These are phyloP conservation scores for Blakeslea trispora DNA, from an alignment of 371 early-diverging fungal genomes.

Conservation along the genomic window DNA sequence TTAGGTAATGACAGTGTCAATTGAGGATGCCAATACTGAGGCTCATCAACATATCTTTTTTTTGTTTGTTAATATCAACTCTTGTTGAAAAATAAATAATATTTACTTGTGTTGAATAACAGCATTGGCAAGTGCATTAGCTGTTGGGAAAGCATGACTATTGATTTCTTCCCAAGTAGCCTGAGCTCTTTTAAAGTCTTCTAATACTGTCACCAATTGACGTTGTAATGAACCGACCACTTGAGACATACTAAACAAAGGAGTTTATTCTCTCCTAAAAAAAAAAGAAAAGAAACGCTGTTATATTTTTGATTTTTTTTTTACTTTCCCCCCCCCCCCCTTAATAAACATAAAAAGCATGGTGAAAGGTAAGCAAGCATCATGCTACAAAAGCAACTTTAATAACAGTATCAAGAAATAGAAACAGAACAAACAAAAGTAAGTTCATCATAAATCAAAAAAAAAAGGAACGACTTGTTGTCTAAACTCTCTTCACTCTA, in stretches of 20 bases:
- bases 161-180: slow-evolving; percentile 45
- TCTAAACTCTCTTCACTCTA: no score
- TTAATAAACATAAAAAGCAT: background rate
- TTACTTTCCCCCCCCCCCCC: no score
- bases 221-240: slow-evolving; percentile 39
- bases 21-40: slow-evolving; percentile 50
- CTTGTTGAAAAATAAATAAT: background rate
- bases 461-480: no score
- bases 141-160: slow-evolving; percentile 35
- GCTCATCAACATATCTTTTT: slow-evolving; percentile 48
- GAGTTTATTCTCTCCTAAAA: no score
- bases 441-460: slow-evolving; percentile 8
- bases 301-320: slow-evolving; percentile 1
- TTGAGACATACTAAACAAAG: slow-evolving; percentile 12
- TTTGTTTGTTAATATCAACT: background rate
- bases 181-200: slow-evolving; percentile 40
- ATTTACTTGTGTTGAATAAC: slow-evolving; percentile 42
- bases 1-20: slow-evolving; percentile 31
- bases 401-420: no score
- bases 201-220: slow-evolving; percentile 31
- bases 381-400: no score
- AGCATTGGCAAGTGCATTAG: slow-evolving; percentile 40
- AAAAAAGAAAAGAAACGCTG: slow-evolving; percentile 4
- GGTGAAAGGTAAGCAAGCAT: background rate
- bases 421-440: slow-evolving; percentile 3